phyloP scores from a whole-genome alignment of 164 flowering plant species.

The Vitis rotundifolia region DNA sequence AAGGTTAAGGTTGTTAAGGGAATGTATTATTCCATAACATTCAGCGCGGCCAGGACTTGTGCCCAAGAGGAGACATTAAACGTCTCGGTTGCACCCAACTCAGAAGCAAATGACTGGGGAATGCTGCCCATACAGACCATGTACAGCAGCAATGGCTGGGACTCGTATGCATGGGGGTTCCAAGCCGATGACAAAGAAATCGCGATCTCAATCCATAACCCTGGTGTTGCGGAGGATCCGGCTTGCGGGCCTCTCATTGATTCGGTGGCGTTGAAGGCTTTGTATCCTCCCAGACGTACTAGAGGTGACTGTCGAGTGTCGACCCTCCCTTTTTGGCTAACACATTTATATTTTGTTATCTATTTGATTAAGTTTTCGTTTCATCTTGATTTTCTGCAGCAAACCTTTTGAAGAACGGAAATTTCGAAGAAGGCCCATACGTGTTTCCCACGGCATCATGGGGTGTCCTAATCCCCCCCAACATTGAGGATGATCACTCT shows the following conservation, averaged over 20 bases:
- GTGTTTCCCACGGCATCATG: slow-evolving; percentile 60
- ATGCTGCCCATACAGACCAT: slow-evolving; percentile 65
- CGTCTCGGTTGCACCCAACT: slow-evolving; percentile 49
- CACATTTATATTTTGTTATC: neutral
- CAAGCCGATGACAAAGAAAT: slow-evolving; percentile 27
- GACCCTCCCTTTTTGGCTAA: neutral
- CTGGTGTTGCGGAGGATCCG: slow-evolving; percentile 43
- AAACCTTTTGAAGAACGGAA: slow-evolving; percentile 73
- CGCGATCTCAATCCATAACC: slow-evolving; percentile 54
- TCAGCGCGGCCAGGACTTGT: slow-evolving; percentile 77
- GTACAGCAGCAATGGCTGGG: slow-evolving; percentile 76
- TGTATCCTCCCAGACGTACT: slow-evolving; percentile 31
- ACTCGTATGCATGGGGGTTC: slow-evolving; percentile 59
- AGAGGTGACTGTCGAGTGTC: slow-evolving; percentile 12
- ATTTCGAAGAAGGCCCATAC: slow-evolving; percentile 86
- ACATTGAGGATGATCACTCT: slow-evolving; percentile 74
- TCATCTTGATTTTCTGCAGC: slow-evolving; percentile 31
- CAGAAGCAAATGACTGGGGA: slow-evolving; percentile 30
- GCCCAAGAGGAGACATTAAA: slow-evolving; percentile 67
- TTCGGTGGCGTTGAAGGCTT: slow-evolving; percentile 41
- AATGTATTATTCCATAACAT: slow-evolving; percentile 59
- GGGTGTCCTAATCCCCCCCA: slow-evolving; percentile 84
- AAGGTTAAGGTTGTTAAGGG: slow-evolving; percentile 46
- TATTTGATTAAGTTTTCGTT: neutral
- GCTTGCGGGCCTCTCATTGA: slow-evolving; percentile 66